Conservation (phyloP, 495 filamentous ascomycete genomes). For the Xylaria acuta region DNA sequence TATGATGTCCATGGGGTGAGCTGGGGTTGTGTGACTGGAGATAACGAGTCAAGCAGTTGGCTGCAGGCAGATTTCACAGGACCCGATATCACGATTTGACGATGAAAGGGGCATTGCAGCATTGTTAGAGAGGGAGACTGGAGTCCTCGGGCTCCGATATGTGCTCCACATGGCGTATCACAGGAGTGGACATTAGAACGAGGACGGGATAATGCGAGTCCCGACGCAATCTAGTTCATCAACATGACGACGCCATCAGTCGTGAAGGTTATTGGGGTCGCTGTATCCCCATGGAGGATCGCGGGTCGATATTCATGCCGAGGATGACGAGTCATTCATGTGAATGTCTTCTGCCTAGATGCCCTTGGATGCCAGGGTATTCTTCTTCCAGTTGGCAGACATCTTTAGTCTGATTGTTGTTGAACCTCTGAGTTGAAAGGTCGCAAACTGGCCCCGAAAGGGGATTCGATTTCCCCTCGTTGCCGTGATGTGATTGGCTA, state of each 20-base stretch:
- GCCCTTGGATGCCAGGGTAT: neutral
- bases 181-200: neutral
- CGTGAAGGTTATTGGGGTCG: neutral
- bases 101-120: neutral
- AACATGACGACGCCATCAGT: neutral
- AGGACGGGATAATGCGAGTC: neutral
- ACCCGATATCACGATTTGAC: neutral
- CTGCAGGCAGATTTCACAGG: neutral
- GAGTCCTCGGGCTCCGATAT: neutral
- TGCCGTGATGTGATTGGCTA: neutral
- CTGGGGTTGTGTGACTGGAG: neutral
- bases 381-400: neutral
- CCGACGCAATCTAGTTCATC: neutral
- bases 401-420: neutral
- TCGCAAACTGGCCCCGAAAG: constrained; percentile 19
- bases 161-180: neutral
- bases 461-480: neutral
- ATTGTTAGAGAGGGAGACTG: neutral
- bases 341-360: neutral
- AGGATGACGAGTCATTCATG: neutral
- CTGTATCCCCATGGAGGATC: neutral
- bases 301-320: neutral
- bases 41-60: neutral
- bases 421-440: neutral
- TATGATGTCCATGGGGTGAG: neutral